These are phyloP conservation scores for Solanum hybrid DNA, from an alignment of 305 asterid species.

Conservation along the genomic window DNA sequence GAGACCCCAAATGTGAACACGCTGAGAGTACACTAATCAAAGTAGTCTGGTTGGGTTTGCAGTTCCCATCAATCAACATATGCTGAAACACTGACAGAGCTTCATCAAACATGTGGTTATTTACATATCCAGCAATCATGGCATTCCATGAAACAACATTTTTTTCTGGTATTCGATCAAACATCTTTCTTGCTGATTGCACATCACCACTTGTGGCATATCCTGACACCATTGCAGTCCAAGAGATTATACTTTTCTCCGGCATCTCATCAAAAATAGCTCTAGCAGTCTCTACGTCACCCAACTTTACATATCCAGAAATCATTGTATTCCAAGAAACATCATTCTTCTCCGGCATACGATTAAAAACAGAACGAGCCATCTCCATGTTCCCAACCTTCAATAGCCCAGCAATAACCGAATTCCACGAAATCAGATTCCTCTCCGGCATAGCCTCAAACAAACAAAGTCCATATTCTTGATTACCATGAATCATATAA, in stretches of 20 bases:
- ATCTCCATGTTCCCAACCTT: slow-evolving; percentile 17
- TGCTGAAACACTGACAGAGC: slow-evolving; percentile 26
- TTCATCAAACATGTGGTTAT: slow-evolving; percentile 22
- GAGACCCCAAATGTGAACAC: slow-evolving; percentile 37
- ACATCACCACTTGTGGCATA: slow-evolving; percentile 31
- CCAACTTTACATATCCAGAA: slow-evolving; percentile 28
- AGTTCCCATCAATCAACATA: slow-evolving; percentile 28
- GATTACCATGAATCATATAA: slow-evolving; percentile 25
- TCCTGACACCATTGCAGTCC: slow-evolving; percentile 49
- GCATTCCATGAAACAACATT: slow-evolving; percentile 49
- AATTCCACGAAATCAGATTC: slow-evolving; percentile 39
- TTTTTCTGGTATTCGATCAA: slow-evolving; percentile 26
- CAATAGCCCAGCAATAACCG: slow-evolving; percentile 24
- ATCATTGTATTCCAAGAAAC: slow-evolving; percentile 45
- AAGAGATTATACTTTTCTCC: slow-evolving; percentile 39
- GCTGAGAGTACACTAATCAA: slow-evolving; percentile 42
- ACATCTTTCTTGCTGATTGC: slow-evolving; percentile 26
- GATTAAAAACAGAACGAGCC: slow-evolving; percentile 29
- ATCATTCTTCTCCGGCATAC: slow-evolving; percentile 29
- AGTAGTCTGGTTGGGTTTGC: slow-evolving; percentile 36
- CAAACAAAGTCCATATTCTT: slow-evolving; percentile 20
- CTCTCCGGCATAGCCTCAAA: slow-evolving; percentile 41
- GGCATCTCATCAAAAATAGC: slow-evolving; percentile 34
- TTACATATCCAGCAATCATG: slow-evolving; percentile 25
- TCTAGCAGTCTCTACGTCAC: slow-evolving; percentile 21